Percentiles rank a stretch among this genome's conserved stretches.
These are phyloP conservation scores for Lanmaoa pseudosensibilis DNA, from an alignment of 768 basidiomycete genomes.

Conservation along the genomic window DNA sequence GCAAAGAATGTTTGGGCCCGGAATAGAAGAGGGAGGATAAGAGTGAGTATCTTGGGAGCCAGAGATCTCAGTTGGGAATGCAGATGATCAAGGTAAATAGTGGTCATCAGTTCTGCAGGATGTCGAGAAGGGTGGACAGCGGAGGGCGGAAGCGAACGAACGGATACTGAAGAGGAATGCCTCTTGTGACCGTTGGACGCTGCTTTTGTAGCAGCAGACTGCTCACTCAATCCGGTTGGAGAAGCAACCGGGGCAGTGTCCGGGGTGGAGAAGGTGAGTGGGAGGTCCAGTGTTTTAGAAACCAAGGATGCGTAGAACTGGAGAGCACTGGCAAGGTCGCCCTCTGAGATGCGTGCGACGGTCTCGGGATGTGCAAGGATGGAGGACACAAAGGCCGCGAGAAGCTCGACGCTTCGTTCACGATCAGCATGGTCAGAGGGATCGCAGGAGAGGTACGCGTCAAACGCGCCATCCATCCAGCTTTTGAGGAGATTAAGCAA, in stretches of 20 bases:
- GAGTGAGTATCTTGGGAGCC: slow-evolving; percentile 49
- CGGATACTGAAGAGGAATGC: slow-evolving; percentile 61
- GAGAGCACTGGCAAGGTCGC: slow-evolving; percentile 55
- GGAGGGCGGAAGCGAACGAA: slow-evolving; percentile 41
- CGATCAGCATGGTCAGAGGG: slow-evolving; percentile 51
- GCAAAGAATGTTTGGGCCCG: slow-evolving; percentile 65
- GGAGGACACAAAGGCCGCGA: slow-evolving; percentile 56
- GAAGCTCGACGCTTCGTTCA: slow-evolving; percentile 61
- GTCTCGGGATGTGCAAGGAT: slow-evolving; percentile 53
- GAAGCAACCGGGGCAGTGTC: slow-evolving; percentile 26
- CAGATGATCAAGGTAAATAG: slow-evolving; percentile 65
- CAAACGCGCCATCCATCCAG: slow-evolving; percentile 70
- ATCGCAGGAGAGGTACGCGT: slow-evolving; percentile 41
- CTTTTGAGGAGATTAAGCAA: slow-evolving; percentile 55
- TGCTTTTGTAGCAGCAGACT: slow-evolving; percentile 23
- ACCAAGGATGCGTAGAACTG: slow-evolving; percentile 61
- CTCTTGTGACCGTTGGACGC: slow-evolving; percentile 49
- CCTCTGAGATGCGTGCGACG: slow-evolving; percentile 59
- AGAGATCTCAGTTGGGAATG: slow-evolving; percentile 60
- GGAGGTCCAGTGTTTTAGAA: slow-evolving; percentile 48
- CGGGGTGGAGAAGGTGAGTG: slow-evolving; percentile 13
- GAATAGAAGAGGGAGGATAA: slow-evolving; percentile 73
- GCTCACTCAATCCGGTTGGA: slow-evolving; percentile 32
- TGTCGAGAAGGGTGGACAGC: slow-evolving; percentile 38
- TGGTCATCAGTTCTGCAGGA: slow-evolving; percentile 63